Evolutionary conservation across 768 basidiomycete genomes (phyloP).

Genomic region (Lactifluus pinguis): DNA sequence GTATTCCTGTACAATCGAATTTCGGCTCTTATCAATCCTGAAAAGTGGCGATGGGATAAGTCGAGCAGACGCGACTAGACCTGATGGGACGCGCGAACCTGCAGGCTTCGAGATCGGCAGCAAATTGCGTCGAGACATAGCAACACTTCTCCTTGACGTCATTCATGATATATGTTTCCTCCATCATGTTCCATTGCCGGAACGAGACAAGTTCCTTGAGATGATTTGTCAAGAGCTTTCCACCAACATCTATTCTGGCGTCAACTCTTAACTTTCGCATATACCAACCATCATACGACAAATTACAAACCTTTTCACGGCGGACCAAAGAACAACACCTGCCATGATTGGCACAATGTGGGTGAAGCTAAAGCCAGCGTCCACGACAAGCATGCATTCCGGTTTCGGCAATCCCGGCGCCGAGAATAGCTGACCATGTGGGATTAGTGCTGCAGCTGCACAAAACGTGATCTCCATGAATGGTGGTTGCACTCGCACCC

Average conservation of each 20-base stretch:
- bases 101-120: slow-evolving; percentile 63
- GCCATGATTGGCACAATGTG: slow-evolving; percentile 80
- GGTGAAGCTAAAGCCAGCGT: slow-evolving; percentile 91
- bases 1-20: slow-evolving; percentile 78
- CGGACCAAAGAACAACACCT: slow-evolving; percentile 66
- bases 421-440: slow-evolving; percentile 63
- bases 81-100: slow-evolving; percentile 42
- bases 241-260: slow-evolving; percentile 84
- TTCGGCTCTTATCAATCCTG: slow-evolving; percentile 48
- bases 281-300: background rate
- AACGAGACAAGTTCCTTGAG: slow-evolving; percentile 90
- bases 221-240: slow-evolving; percentile 91
- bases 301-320: slow-evolving; percentile 44
- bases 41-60: slow-evolving; percentile 1
- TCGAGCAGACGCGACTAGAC: slow-evolving; percentile 1
- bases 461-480: background rate
- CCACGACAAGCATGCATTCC: slow-evolving; percentile 76
- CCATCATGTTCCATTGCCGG: slow-evolving; percentile 98
- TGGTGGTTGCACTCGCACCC: slow-evolving; percentile 18
- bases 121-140: slow-evolving; percentile 71
- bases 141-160: slow-evolving; percentile 87
- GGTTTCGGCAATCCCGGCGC: slow-evolving; percentile 41
- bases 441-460: slow-evolving; percentile 71
- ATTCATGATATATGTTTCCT: slow-evolving; percentile 91
- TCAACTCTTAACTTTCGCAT: background rate